A percentile compares a stretch with the other conserved stretches of the same genome.
Evolutionary conservation across 768 basidiomycete species (phyloP).

Genomic region (Exsudoporus frostii): DNA sequence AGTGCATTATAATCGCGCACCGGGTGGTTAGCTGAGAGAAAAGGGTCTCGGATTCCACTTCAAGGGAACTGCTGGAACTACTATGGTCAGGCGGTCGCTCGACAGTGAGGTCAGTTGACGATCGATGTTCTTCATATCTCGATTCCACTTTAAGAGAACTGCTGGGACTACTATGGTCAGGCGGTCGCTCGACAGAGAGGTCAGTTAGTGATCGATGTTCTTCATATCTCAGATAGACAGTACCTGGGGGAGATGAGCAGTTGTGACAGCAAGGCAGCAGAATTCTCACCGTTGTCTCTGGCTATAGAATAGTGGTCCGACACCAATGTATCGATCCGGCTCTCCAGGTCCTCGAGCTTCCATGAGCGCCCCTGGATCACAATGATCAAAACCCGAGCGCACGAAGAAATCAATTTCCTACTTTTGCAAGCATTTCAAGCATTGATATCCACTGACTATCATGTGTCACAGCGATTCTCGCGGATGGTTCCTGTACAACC

Average conservation of each 20-base stretch:
- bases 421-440: too few relatives aligned
- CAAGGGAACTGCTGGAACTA: too few relatives aligned
- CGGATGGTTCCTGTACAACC: background rate
- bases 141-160: too few relatives aligned
- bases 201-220: background rate
- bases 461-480: background rate
- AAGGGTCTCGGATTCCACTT: too few relatives aligned
- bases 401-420: background rate
- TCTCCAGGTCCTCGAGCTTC: background rate
- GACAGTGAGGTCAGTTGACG: too few relatives aligned
- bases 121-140: background rate
- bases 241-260: background rate
- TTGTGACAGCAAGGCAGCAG: background rate
- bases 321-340: background rate
- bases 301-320: background rate
- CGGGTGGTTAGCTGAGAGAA: background rate
- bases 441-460: background rate
- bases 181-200: too few relatives aligned
- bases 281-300: background rate
- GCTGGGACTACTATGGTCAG: too few relatives aligned
- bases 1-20: background rate
- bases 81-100: too few relatives aligned
- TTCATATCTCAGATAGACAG: background rate
- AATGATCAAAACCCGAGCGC: background rate
- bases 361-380: background rate